Conservation (phyloP, 306 rosid genomes). For the Rosa persica region DNA sequence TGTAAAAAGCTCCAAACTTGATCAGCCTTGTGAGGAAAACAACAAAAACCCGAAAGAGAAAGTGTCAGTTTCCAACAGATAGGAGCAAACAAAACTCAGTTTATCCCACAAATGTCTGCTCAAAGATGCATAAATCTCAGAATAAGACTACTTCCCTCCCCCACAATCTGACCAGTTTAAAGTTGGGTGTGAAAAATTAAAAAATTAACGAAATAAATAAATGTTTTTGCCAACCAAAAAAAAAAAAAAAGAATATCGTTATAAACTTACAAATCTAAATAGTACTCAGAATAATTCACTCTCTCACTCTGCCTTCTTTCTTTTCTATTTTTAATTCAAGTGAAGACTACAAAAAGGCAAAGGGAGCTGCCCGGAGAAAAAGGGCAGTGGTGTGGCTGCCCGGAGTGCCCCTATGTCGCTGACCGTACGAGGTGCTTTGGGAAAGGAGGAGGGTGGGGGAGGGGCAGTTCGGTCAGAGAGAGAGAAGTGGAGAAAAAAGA, state of each 20-base stretch:
- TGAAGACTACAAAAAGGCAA: constrained; percentile 31
- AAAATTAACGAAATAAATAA: neutral
- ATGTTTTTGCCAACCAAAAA: neutral
- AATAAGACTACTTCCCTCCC: constrained; percentile 25
- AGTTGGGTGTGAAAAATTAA: constrained; percentile 25
- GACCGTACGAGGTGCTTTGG: constrained; percentile 20
- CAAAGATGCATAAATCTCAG: constrained; percentile 59
- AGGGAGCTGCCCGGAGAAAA: constrained; percentile 44
- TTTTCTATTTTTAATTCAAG: constrained; percentile 20
- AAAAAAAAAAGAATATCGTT: neutral
- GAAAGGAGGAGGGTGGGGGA: constrained; percentile 26
- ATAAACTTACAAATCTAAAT: constrained; percentile 12
- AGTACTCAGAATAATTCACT: neutral
- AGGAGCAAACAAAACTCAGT: constrained; percentile 35
- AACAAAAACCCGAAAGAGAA: neutral
- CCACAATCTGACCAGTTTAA: constrained; percentile 61
- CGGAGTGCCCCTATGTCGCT: constrained; percentile 23
- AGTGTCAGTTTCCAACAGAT: constrained; percentile 28
- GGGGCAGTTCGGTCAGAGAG: constrained; percentile 49
- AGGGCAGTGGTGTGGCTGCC: constrained; percentile 43
- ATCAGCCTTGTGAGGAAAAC: constrained; percentile 23
- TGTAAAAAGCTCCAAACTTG: constrained; percentile 30
- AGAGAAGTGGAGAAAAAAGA: constrained; percentile 13
- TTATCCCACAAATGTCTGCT: constrained; percentile 62
- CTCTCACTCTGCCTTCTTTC: neutral